These are phyloP conservation scores for Beauveria sp. DNA, from an alignment of 2,329 filamentous ascomycete genomes.

Conservation along the genomic window DNA sequence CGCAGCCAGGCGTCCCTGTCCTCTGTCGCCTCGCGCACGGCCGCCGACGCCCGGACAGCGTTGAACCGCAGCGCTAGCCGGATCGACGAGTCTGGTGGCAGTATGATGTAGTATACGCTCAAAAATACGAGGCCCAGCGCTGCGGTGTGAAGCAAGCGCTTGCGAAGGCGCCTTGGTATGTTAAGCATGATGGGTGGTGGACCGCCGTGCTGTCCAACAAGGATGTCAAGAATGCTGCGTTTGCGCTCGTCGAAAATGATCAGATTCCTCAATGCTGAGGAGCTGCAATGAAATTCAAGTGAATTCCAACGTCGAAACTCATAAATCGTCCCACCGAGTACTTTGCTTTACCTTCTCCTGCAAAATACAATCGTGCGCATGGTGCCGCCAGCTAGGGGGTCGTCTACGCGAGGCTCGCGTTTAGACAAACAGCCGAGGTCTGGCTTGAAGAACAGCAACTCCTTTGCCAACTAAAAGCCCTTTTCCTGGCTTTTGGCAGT, in stretches of 20 bases:
- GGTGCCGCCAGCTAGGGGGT: neutral
- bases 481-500: neutral
- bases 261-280: neutral
- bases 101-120: conserved; percentile 20
- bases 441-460: neutral
- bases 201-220: neutral
- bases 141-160: conserved; percentile 20
- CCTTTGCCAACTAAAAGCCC: neutral
- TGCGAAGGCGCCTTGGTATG: conserved; percentile 21
- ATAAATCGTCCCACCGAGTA: neutral
- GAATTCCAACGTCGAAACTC: neutral
- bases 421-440: neutral
- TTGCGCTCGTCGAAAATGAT: neutral
- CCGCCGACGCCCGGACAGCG: conserved; percentile 22
- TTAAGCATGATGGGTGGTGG: conserved; percentile 14
- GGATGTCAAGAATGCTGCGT: neutral
- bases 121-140: conserved; percentile 19
- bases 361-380: neutral
- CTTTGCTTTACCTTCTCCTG: neutral
- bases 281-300: neutral
- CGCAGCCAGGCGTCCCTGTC: conserved; percentile 35
- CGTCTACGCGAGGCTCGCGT: neutral
- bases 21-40: conserved; percentile 20
- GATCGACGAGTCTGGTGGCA: conserved; percentile 26
- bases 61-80: conserved; percentile 29